phyloP scores from a whole-genome alignment of 163 green algal genomes.

The Coccomyxa subellipsoidea region DNA sequence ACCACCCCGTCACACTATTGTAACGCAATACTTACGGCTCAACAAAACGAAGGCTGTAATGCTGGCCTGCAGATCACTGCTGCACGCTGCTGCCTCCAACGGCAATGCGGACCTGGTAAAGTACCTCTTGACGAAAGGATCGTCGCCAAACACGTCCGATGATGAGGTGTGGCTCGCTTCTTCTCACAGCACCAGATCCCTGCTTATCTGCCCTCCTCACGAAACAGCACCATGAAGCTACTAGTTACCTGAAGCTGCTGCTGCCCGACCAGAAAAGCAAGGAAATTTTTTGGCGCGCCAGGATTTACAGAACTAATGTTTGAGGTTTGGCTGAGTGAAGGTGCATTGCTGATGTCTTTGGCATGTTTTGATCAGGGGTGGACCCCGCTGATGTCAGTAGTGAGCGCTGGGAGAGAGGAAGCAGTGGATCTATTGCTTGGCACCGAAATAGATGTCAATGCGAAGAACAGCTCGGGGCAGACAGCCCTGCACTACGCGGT shows the following conservation, averaged over 20 bases:
- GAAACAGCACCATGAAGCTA: no score
- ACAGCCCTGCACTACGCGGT: constrained; percentile 49
- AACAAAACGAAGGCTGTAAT: no score
- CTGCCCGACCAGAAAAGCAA: neutral
- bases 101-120: constrained; percentile 26
- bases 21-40: no score
- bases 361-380: constrained; percentile 14
- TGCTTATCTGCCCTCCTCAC: no score
- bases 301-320: neutral
- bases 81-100: constrained; percentile 32
- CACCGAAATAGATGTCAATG: constrained; percentile 32
- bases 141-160: constrained; percentile 22
- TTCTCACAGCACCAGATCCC: neutral
- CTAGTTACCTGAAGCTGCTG: no score
- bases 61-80: constrained; percentile 16
- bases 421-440: constrained; percentile 28
- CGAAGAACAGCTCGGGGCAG: constrained; percentile 31
- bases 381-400: constrained; percentile 42
- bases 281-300: neutral
- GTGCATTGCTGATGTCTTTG: neutral
- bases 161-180: constrained; percentile 25
- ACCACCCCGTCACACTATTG: no score
- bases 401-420: constrained; percentile 29
- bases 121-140: constrained; percentile 28
- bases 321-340: neutral